Evolutionary conservation across 2,329 filamentous ascomycete genomes (phyloP), one percentile per base, ranked within the genome.

Genomic region (Penicillium sp.): DNA sequence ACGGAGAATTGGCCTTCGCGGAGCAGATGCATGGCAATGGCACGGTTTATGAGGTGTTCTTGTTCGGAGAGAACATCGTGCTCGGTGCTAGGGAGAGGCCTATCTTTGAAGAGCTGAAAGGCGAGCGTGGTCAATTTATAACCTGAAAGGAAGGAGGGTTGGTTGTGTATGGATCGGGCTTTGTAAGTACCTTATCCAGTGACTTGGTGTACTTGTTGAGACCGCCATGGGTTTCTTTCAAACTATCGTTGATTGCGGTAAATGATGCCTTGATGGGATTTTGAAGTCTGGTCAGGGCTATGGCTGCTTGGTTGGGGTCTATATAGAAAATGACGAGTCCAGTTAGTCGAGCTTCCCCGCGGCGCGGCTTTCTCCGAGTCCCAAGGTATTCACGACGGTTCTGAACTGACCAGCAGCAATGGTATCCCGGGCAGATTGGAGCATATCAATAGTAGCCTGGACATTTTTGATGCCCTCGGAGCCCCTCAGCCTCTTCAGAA

Each of bases 1-100:
- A 97, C 93, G 25, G 84, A 84, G 76, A 99, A 99, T 73, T 97
- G 91, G 52, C 95, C 95, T 79, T 98, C 94, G 43, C 95, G 91
- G 42, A 99, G 84, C 25, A 99, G 85, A 73, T 99, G 95, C 93
- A 98, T 97, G 10, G 91, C 91, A 69, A 99, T 96, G 6, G 95
- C 94, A 59, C 93, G 87, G 78, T 97, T 96, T 73, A 98, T 92
- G 13, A 97, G 83, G 16, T 84, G 82, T 4, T 90, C 85, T 66
- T 96, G 88, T 22, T 88, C 85, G 1, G 87, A 88, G 76, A 97
- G 87, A 37, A 88, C 89, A 76, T 96, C 92, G 70, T 92, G 88
- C 60, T 93, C 90, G 71, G 87, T 90, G 14, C 89, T 90, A 0
- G 94, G 87, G 14, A 90, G 81, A 14, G 88, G 86, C 63, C 85